These are phyloP conservation scores for Dendrocalamus latiflorus DNA, from an alignment of 202 grass and related monocot genomes.

Conservation along the genomic window DNA sequence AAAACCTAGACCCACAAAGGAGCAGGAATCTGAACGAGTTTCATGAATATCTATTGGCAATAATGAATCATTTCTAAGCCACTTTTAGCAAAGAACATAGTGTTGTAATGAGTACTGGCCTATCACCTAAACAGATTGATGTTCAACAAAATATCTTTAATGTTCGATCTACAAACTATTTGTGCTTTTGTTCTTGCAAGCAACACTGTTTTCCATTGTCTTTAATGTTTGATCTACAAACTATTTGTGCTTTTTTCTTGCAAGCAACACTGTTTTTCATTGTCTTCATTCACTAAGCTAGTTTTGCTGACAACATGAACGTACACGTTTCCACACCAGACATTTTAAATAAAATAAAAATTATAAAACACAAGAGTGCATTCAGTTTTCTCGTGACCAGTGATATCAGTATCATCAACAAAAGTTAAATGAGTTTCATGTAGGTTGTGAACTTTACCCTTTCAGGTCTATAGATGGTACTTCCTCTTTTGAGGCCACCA, in stretches of 20 bases:
- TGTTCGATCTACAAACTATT: neutral
- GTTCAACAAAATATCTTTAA: neutral
- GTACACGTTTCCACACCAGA: neutral
- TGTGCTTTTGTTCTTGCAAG: neutral
- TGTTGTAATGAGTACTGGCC: neutral
- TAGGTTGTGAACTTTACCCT: constrained; percentile 43
- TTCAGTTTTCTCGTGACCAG: neutral
- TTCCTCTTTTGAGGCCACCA: constrained; percentile 48
- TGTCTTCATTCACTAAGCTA: neutral
- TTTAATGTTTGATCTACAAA: too few species aligned
- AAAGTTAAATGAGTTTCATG: constrained; percentile 5
- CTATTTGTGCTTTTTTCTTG: too few species aligned
- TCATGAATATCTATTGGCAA: neutral
- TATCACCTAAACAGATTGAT: neutral
- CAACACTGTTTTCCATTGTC: too few species aligned
- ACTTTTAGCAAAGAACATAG: neutral
- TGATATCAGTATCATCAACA: neutral
- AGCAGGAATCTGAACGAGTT: neutral
- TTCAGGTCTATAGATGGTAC: constrained; percentile 72
- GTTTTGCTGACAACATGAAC: constrained; percentile 1
- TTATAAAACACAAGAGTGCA: neutral
- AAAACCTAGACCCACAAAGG: neutral
- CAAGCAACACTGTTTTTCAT: too few species aligned
- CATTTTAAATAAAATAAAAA: neutral
- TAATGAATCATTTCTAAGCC: neutral